Percentiles rank a stretch among this genome's conserved stretches.
Conservation (phyloP, 176 grass and related monocot species). For the Microstegium vimineum region DNA sequence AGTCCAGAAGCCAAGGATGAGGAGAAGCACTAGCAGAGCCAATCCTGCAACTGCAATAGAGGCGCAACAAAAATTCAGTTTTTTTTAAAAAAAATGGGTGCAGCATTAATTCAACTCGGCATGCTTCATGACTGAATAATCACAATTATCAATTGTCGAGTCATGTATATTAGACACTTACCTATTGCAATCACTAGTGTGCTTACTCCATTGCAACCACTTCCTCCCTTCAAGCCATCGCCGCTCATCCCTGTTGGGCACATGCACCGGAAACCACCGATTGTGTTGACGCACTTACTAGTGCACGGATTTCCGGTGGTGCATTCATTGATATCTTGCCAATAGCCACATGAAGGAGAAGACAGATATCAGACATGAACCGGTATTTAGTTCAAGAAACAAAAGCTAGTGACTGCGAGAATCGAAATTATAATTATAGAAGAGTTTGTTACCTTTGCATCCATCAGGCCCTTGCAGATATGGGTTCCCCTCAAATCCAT, state of each 20-base stretch:
- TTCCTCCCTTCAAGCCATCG: constrained; percentile 28
- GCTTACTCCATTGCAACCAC: constrained; percentile 28
- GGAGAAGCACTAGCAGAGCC: constrained; percentile 35
- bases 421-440: not conserved
- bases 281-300: constrained; percentile 28
- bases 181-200: constrained; percentile 25
- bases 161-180: constrained; percentile 11
- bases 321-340: constrained; percentile 56
- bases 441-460: constrained; percentile 28
- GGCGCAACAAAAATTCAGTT: not conserved
- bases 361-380: constrained; percentile 4
- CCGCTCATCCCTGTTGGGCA: constrained; percentile 49
- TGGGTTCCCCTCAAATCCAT: constrained; percentile 51
- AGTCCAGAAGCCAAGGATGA: constrained; percentile 28
- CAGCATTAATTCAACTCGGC: not conserved
- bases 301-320: constrained; percentile 4
- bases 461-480: constrained; percentile 34
- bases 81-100: not conserved
- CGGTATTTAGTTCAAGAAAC: not conserved
- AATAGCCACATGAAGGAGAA: not conserved
- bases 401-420: not conserved
- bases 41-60: constrained; percentile 26
- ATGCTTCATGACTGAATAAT: not conserved
- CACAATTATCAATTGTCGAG: not conserved
- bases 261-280: constrained; percentile 11